phyloP scores from a whole-genome alignment of 345 rosid species.

The Eucalyptus tenuipes region DNA sequence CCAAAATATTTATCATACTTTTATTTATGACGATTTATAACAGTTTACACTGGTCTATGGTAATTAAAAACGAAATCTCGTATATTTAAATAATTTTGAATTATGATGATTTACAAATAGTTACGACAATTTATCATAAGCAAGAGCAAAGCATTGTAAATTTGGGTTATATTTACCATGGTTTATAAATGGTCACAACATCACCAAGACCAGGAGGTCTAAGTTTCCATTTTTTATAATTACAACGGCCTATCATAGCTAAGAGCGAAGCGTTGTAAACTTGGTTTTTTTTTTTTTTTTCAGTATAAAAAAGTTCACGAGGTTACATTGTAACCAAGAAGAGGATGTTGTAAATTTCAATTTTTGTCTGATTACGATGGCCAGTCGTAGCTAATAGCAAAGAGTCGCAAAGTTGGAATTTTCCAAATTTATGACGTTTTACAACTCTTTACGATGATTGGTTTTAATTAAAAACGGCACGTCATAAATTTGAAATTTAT shows the following conservation, averaged over 20 bases:
- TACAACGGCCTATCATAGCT: too few species aligned
- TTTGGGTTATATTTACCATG: too few species aligned
- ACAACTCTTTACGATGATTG: neutral
- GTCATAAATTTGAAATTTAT: too few species aligned
- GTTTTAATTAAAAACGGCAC: neutral
- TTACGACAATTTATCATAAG: too few species aligned
- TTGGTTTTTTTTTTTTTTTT: too few species aligned
- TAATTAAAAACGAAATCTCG: fast-evolving
- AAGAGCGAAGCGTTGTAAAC: neutral
- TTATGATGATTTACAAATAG: neutral
- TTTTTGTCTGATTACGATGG: neutral
- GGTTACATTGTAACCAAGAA: neutral
- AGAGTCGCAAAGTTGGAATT: neutral
- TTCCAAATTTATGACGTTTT: neutral
- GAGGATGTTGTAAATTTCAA: too few species aligned
- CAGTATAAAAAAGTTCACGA: neutral
- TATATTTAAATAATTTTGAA: neutral
- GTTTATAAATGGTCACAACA: too few species aligned
- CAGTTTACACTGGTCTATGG: neutral
- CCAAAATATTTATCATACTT: neutral
- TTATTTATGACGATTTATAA: too few species aligned
- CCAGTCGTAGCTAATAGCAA: neutral
- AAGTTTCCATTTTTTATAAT: too few species aligned
- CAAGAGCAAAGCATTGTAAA: neutral
- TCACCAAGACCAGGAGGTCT: too few species aligned